Conservation (phyloP, 129 eudicot species). For the Glebionis coronaria region DNA sequence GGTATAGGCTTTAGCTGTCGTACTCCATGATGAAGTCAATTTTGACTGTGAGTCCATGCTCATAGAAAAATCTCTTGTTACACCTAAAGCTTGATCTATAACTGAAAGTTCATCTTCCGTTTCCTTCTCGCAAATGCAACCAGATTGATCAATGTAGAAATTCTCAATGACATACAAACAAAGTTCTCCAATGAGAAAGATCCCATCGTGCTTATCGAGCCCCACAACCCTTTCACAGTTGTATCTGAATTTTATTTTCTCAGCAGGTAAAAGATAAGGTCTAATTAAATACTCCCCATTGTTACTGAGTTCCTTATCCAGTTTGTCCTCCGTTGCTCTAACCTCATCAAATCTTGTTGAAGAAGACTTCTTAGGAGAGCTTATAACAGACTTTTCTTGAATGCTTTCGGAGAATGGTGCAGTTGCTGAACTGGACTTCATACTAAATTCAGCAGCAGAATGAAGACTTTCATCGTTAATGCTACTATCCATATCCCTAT, state of each 20-base stretch:
- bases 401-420: conserved; percentile 61
- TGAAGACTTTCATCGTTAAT: conserved; percentile 79
- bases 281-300: conserved; percentile 90
- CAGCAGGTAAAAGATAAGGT: conserved; percentile 78
- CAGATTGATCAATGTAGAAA: conserved; percentile 85
- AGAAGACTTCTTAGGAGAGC: conserved; percentile 70
- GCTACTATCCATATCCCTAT: conserved; percentile 60
- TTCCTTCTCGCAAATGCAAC: conserved; percentile 93
- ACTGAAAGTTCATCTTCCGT: conserved; percentile 36
- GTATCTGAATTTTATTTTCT: conserved; percentile 74
- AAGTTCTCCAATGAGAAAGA: conserved; percentile 89
- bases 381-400: conserved; percentile 58
- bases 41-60: conserved; percentile 70
- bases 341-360: conserved; percentile 64
- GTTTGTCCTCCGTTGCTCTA: conserved; percentile 56
- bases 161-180: conserved; percentile 89
- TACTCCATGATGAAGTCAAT: conserved; percentile 85
- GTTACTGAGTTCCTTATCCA: conserved; percentile 77
- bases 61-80: conserved; percentile 69
- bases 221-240: conserved; percentile 96
- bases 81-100: conserved; percentile 93
- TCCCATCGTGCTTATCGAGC: conserved; percentile 95
- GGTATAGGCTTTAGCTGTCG: conserved; percentile 43
- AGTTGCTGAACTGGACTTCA: conserved; percentile 61
- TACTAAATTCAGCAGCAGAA: conserved; percentile 79